Evolutionary conservation across 768 basidiomycete genomes (phyloP), one percentile per base, ranked within the genome.

Genomic region (Boletus rubropictus): DNA sequence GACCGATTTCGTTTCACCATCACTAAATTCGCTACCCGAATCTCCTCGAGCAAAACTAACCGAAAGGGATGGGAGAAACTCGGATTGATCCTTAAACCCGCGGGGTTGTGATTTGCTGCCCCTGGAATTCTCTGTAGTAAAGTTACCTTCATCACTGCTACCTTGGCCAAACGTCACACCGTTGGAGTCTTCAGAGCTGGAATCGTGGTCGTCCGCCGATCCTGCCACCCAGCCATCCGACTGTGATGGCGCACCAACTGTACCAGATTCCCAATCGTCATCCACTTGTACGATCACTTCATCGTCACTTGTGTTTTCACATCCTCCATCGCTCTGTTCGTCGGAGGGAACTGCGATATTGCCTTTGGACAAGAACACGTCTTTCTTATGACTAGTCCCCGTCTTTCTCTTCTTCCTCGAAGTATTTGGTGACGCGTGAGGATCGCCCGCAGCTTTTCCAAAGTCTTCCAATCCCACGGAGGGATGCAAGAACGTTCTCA

Each of bases 61-160:
- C 0, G 89, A 77, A 21, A 98, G 79, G 3, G 89, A 87, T 21
- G 96, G 95, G 2, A 98, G 74, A 70, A 97, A 99, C 1, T 81
- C 76, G 46, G 84, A 76, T 55, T 73, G 57, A 12, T 35, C 46
- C 10, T 39, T 49, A 12, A 50, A 25, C 47, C 61, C 59, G 38
- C 62, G 57, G 15, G 56, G 37, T 15, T 62, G 39, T 42, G 59
- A 62, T 28, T 52, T 27, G 14, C 61, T 58, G 17, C 34, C 33
- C 39, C 33, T 36, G n/a, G 46, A 4, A 37, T 48, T 24, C 43
- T 43, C 55, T 15, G 55, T 53, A n/a, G 49, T 45, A 34, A 53
- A 46, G 22, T 44, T 52, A 25, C 40, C 45, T 42, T 61, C 59
- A 25, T 56, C 53, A 20, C 57, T 46, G 1, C 60, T 59, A 14